A percentile compares a stretch with the other conserved stretches of the same genome.
These are phyloP conservation scores for Fusarium clavum DNA, from an alignment of 2,329 filamentous ascomycete species.

Conservation along the genomic window DNA sequence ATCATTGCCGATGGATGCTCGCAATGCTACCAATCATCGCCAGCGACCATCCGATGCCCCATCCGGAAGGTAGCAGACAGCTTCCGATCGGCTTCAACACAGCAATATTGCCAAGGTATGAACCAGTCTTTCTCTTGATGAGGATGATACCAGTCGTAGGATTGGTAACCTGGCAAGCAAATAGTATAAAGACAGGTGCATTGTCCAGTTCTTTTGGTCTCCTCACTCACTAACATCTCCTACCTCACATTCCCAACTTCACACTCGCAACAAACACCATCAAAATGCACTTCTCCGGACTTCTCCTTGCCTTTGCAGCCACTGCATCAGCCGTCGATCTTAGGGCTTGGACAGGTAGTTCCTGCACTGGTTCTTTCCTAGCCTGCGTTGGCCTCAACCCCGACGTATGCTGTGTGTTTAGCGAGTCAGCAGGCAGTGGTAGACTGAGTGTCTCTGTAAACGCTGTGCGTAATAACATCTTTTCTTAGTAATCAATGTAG, in stretches of 20 bases:
- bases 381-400: not conserved
- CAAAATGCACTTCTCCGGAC: not conserved
- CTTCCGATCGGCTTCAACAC: not conserved
- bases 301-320: not conserved
- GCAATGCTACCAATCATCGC: not conserved
- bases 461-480: not conserved
- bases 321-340: not conserved
- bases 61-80: not conserved
- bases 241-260: not conserved
- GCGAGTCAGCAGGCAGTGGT: not conserved
- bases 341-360: fast-evolving
- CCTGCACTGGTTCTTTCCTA: not conserved
- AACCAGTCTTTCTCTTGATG: not conserved
- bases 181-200: not conserved
- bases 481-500: fast-evolving
- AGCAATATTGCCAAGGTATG: not conserved
- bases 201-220: not conserved
- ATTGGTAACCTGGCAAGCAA: not conserved
- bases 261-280: not conserved
- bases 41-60: not conserved
- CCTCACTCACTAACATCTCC: not conserved
- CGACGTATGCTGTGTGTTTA: not conserved
- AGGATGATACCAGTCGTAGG: not conserved
- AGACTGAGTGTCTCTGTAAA: not conserved
- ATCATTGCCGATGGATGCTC: no score